Percentiles rank a stretch among this genome's conserved stretches.
phyloP scores from a whole-genome alignment of 345 rosid genomes.

The Cochlearia excelsa region DNA sequence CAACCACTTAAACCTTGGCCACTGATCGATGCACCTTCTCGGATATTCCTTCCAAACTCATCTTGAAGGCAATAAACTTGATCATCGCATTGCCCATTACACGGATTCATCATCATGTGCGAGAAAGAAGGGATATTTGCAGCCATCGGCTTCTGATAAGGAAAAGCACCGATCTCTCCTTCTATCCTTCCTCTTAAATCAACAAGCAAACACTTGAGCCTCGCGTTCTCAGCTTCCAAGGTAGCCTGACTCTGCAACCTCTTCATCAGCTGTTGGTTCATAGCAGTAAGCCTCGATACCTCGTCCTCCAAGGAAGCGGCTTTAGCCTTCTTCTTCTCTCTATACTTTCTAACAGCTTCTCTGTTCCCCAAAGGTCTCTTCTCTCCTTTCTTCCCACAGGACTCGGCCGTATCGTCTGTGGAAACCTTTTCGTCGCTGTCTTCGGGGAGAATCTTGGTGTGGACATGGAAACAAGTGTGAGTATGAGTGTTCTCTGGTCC shows the following conservation, averaged over 20 bases:
- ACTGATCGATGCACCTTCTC: constrained; percentile 45
- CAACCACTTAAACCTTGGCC: constrained; percentile 55
- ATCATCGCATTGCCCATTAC: constrained; percentile 71
- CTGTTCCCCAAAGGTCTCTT: constrained; percentile 77
- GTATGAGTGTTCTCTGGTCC: constrained; percentile 90
- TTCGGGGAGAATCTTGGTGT: constrained; percentile 70
- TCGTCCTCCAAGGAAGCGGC: constrained; percentile 95
- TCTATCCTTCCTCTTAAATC: constrained; percentile 95
- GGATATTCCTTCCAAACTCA: constrained; percentile 47
- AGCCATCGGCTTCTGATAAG: constrained; percentile 70
- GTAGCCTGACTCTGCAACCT: constrained; percentile 86
- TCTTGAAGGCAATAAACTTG: constrained; percentile 67
- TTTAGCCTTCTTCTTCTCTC: constrained; percentile 96
- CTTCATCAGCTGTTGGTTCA: constrained; percentile 84
- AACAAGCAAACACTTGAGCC: constrained; percentile 97
- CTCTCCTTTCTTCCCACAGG: constrained; percentile 54
- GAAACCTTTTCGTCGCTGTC: constrained; percentile 58
- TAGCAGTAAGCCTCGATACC: constrained; percentile 55
- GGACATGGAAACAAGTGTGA: constrained; percentile 89
- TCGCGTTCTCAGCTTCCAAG: constrained; percentile 79
- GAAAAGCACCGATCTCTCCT: constrained; percentile 94
- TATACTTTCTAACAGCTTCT: constrained; percentile 92
- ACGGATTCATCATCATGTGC: constrained; percentile 75
- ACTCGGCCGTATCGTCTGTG: constrained; percentile 78
- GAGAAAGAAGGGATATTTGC: constrained; percentile 45